Percentiles rank a stretch among this genome's conserved stretches.
Conservation (phyloP, 2,329 filamentous ascomycete genomes). For the Sporothrix brasiliensis region DNA sequence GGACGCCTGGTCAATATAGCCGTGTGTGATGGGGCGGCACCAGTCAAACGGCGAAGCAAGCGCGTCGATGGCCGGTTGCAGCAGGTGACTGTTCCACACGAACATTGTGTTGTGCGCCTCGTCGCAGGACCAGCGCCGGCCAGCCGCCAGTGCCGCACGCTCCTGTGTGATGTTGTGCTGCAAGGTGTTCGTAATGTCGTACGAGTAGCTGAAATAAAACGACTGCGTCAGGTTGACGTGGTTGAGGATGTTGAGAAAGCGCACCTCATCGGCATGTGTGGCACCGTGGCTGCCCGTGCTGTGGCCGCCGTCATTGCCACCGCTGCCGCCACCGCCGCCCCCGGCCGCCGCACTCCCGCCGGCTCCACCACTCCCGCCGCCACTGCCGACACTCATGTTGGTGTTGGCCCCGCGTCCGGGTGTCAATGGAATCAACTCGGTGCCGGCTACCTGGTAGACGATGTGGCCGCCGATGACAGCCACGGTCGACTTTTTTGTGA, state of each 20-base stretch:
- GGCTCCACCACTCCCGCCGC: constrained; percentile 8
- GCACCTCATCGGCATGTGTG: constrained; percentile 79
- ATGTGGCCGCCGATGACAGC: constrained; percentile 96
- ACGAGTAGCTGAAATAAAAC: constrained; percentile 98
- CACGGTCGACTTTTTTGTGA: constrained; percentile 93
- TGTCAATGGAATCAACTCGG: constrained; percentile 85
- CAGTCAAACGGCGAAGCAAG: constrained; percentile 88
- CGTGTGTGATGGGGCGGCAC: constrained; percentile 94
- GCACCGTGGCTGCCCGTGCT: not conserved
- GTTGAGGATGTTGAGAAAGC: constrained; percentile 85
- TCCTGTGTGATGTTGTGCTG: constrained; percentile 90
- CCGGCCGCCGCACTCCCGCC: not conserved
- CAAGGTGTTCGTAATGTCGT: constrained; percentile 88
- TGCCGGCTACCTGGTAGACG: constrained; percentile 91
- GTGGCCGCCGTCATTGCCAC: constrained; percentile 43
- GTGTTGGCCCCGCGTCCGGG: constrained; percentile 56
- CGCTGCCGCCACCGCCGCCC: not conserved
- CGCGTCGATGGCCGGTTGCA: constrained; percentile 70
- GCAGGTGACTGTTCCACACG: constrained; percentile 91
- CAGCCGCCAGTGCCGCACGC: constrained; percentile 68
- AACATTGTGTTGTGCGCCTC: constrained; percentile 91
- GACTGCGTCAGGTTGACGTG: constrained; percentile 87
- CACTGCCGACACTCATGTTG: not conserved
- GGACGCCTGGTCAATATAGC: constrained; percentile 89
- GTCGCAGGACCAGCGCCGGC: constrained; percentile 59